phyloP scores from a whole-genome alignment of 805 yeast species.

The Torulaspora delbrueckii region DNA sequence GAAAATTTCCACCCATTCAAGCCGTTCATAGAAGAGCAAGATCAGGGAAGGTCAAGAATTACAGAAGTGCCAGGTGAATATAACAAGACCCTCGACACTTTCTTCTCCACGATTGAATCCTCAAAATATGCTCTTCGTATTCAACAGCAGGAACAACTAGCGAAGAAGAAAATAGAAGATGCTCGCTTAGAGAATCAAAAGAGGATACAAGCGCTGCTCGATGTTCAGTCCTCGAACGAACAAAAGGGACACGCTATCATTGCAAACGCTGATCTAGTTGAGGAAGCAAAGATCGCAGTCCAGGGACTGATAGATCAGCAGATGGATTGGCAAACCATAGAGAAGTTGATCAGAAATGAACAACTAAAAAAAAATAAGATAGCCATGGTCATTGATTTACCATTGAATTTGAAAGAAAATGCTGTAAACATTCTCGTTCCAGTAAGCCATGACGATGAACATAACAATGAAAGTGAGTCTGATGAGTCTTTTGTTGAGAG shows the following conservation, averaged over 20 bases:
- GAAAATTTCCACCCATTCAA: constrained; percentile 69
- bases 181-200: constrained; percentile 70
- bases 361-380: constrained; percentile 57
- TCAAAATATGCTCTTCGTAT: constrained; percentile 68
- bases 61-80: constrained; percentile 53
- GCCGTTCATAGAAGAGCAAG: constrained; percentile 43
- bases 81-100: constrained; percentile 75
- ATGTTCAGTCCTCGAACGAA: constrained; percentile 58
- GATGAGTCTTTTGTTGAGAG: constrained; percentile 29
- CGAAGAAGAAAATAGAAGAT: constrained; percentile 64
- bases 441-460: constrained; percentile 35
- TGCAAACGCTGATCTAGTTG: constrained; percentile 62
- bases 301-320: constrained; percentile 67
- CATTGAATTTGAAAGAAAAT: constrained; percentile 65
- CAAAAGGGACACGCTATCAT: constrained; percentile 71
- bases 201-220: constrained; percentile 60
- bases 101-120: constrained; percentile 80
- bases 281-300: constrained; percentile 63
- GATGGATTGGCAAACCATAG: constrained; percentile 93
- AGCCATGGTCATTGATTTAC: constrained; percentile 59
- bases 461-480: constrained; percentile 29
- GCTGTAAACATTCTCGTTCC: constrained; percentile 50
- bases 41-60: constrained; percentile 33
- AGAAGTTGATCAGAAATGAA: constrained; percentile 64
- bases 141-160: constrained; percentile 72